Conservation (phyloP, 2,329 filamentous ascomycete genomes). For the Fusarium sp. region DNA sequence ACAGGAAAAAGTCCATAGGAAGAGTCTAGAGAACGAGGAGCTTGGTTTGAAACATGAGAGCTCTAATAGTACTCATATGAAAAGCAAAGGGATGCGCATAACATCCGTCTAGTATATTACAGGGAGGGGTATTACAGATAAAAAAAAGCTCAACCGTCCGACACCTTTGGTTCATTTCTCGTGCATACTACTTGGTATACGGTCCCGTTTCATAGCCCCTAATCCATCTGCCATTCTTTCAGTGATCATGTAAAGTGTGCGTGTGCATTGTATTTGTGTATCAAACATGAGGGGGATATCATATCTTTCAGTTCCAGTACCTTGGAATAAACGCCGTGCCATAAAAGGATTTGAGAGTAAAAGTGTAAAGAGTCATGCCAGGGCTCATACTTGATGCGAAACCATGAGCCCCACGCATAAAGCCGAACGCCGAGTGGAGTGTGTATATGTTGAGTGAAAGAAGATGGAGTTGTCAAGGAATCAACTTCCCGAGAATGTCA, state of each 20-base stretch:
- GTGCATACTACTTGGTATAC: slow-evolving; percentile 20
- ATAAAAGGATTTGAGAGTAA: slow-evolving; percentile 1
- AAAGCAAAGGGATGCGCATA: slow-evolving; percentile 1
- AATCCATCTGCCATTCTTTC: slow-evolving; percentile 15
- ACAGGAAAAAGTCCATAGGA: background rate
- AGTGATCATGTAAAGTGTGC: slow-evolving; percentile 18
- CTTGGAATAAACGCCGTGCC: slow-evolving; percentile 40
- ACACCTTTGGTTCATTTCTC: slow-evolving; percentile 24
- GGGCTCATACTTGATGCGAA: slow-evolving; percentile 10
- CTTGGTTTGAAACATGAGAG: background rate
- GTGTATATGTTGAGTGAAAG: slow-evolving; percentile 1
- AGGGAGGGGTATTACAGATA: slow-evolving; percentile 29
- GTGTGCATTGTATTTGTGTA: slow-evolving; percentile 24
- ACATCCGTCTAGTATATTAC: slow-evolving; percentile 39
- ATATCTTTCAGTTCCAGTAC: slow-evolving; percentile 41
- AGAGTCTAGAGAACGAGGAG: background rate
- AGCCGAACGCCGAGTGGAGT: slow-evolving; percentile 37
- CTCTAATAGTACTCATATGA: background rate
- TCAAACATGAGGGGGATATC: slow-evolving; percentile 42
- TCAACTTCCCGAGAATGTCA: background rate
- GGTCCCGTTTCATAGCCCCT: slow-evolving; percentile 2
- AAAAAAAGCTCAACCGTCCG: slow-evolving; percentile 8
- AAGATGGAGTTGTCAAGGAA: background rate
- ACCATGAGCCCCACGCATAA: slow-evolving; percentile 13
- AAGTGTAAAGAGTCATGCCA: background rate